Percentiles rank a stretch among this genome's conserved stretches.
Conservation (phyloP, 768 basidiomycete genomes). For the Amanita exitialis region DNA sequence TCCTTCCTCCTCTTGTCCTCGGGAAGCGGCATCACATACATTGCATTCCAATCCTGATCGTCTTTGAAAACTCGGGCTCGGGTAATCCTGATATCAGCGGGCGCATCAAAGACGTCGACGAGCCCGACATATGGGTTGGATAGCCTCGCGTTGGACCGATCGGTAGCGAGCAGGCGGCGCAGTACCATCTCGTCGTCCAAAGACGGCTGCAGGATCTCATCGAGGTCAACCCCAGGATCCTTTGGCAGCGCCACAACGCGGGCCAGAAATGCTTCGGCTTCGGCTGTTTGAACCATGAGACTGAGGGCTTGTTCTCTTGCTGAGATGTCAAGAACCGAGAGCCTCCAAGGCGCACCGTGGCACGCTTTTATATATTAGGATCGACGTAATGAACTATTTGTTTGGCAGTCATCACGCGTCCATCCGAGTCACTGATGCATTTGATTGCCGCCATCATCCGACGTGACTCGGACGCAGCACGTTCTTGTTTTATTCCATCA, state of each 20-base stretch:
- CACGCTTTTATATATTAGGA: neutral
- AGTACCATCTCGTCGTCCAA: conserved; percentile 4
- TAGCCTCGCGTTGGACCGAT: neutral
- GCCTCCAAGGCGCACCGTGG: neutral
- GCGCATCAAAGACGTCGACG: conserved; percentile 3
- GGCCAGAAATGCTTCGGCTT: conserved; percentile 4
- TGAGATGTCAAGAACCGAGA: neutral
- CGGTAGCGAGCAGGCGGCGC: conserved; percentile 2
- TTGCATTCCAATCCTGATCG: neutral
- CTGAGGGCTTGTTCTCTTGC: neutral
- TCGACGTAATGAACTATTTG: no score
- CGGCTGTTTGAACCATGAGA: neutral
- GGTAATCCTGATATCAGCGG: conserved; percentile 3
- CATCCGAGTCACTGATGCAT: no score
- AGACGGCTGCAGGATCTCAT: conserved; percentile 1
- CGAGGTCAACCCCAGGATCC: neutral
- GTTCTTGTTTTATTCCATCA: no score
- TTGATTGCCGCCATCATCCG: no score
- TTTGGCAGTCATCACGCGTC: no score
- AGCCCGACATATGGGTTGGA: conserved; percentile 4
- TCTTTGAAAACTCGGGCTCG: conserved; percentile 5
- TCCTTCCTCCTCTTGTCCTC: conserved; percentile 34
- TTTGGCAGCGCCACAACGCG: neutral
- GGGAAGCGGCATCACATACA: conserved; percentile 32
- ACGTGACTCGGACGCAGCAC: no score